Percentiles rank a stretch among this genome's conserved stretches.
Conservation (phyloP, 345 rosid species). For the Citrus unshiu region DNA sequence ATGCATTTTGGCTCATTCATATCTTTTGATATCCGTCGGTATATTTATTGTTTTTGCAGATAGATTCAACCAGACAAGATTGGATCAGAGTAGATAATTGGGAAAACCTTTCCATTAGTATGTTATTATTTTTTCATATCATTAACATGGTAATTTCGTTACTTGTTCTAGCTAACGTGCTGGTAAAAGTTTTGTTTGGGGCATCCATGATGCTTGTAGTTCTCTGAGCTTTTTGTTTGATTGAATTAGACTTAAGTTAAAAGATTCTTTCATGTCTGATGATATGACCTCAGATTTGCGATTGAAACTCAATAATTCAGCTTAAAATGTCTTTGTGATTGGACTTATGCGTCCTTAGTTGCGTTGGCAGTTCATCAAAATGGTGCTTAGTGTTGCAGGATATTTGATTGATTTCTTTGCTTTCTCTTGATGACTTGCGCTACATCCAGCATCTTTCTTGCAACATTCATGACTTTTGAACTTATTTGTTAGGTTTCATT, state of each 20-base stretch:
- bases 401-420: neutral
- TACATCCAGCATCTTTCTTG: conserved; percentile 11
- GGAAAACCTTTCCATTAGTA: conserved; percentile 54
- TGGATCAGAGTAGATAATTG: conserved; percentile 76
- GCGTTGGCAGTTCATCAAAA: neutral
- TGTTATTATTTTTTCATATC: conserved; percentile 10
- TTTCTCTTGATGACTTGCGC: conserved; percentile 5
- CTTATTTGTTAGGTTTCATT: neutral
- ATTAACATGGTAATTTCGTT: neutral
- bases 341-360: neutral
- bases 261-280: neutral
- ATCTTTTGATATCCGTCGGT: neutral
- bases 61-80: conserved; percentile 38
- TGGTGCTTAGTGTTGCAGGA: neutral
- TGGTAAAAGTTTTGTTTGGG: neutral
- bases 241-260: neutral
- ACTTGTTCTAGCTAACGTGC: neutral
- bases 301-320: neutral
- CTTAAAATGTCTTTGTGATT: neutral
- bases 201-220: neutral
- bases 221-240: neutral
- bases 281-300: neutral
- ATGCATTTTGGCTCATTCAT: neutral
- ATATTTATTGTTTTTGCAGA: conserved; percentile 39
- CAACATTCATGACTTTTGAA: conserved; percentile 1